A percentile compares a stretch with the other conserved stretches of the same genome.
phyloP scores from a whole-genome alignment of 306 rosid species.

The Astragalus glycyphyllos region DNA sequence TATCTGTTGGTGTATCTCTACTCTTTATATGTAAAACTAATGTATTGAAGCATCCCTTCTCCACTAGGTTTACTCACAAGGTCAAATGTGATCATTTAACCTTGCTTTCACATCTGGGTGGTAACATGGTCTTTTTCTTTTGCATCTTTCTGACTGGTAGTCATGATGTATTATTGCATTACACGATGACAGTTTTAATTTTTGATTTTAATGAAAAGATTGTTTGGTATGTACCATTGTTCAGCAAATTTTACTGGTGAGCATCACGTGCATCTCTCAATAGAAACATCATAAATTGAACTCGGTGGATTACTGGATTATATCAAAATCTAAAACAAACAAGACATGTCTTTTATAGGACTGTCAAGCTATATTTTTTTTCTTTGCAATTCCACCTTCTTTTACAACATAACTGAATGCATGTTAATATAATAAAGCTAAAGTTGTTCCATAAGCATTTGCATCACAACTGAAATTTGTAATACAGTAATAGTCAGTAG shows the following conservation, averaged over 20 bases:
- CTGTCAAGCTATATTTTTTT: neutral
- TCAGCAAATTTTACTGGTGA: neutral
- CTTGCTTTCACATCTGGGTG: neutral
- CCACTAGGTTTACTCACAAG: neutral
- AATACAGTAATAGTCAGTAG: slow-evolving; percentile 13
- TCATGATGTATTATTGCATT: neutral
- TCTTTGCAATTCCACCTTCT: slow-evolving; percentile 1
- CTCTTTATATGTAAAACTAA: neutral
- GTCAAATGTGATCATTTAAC: neutral
- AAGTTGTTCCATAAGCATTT: slow-evolving; percentile 1
- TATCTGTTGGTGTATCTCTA: neutral
- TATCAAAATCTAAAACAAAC: no score
- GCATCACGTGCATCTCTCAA: neutral
- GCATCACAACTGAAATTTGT: slow-evolving; percentile 27
- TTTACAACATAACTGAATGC: slow-evolving; percentile 12
- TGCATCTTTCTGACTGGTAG: neutral
- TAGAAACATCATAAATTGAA: neutral
- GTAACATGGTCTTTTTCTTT: no score
- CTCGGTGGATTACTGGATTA: neutral
- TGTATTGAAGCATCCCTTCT: neutral
- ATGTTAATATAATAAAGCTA: slow-evolving; percentile 11
- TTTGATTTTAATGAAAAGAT: neutral
- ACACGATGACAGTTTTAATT: neutral
- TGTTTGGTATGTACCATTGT: neutral
- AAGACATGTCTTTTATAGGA: neutral